phyloP scores from a whole-genome alignment of 192 early-diverging fungal genomes.

The Podila clonocystis region DNA sequence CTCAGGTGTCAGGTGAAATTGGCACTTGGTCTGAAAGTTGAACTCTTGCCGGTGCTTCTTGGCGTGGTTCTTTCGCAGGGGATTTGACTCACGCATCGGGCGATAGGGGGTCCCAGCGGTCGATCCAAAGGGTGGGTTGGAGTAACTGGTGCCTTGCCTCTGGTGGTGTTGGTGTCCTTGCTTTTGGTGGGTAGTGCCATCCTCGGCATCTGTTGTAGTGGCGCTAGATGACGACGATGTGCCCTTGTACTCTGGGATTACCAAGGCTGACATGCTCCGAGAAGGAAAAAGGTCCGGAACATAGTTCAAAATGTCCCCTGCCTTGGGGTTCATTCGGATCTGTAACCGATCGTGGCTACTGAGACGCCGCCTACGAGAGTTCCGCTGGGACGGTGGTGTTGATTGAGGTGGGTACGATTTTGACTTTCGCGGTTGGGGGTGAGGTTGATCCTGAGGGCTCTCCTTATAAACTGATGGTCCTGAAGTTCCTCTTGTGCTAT shows the following conservation, averaged over 20 bases:
- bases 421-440: constrained; percentile 16
- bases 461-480: neutral
- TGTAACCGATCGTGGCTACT: constrained; percentile 41
- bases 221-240: neutral
- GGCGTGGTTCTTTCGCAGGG: neutral
- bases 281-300: constrained; percentile 21
- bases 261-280: constrained; percentile 31
- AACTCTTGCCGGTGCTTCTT: constrained; percentile 36
- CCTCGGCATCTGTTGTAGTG: neutral
- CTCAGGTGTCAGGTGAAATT: constrained; percentile 35
- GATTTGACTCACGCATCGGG: too few relatives aligned
- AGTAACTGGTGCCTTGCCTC: neutral
- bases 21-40: constrained; percentile 29
- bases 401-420: constrained; percentile 14
- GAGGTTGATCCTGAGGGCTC: neutral
- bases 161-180: neutral
- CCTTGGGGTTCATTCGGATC: constrained; percentile 35
- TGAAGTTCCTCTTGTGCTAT: neutral
- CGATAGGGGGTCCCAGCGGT: neutral
- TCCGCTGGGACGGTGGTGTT: neutral
- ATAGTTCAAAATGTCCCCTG: constrained; percentile 26
- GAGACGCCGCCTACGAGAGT: constrained; percentile 5
- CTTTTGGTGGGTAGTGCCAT: neutral
- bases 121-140: neutral
- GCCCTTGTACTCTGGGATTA: constrained; percentile 27